Percentiles rank a stretch among this genome's conserved stretches.
Conservation (phyloP, 2,329 filamentous ascomycete species). For the Ceratocystis lukuohia region DNA sequence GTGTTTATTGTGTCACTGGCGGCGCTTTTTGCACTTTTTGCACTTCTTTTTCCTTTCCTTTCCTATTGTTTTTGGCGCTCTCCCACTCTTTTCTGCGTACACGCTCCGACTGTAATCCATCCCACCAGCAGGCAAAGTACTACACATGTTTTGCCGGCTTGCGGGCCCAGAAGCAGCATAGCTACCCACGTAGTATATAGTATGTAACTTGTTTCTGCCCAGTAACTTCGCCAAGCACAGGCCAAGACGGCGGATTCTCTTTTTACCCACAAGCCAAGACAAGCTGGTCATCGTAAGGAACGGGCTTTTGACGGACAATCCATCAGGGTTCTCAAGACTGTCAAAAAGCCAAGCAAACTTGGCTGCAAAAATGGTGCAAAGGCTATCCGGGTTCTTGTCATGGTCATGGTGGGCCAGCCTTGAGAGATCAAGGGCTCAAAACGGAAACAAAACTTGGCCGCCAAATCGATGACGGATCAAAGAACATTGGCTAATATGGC, state of each 20-base stretch:
- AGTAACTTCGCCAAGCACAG: not conserved
- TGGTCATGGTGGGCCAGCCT: not conserved
- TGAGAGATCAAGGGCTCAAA: not conserved
- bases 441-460: not conserved
- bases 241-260: conserved; percentile 5
- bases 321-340: conserved; percentile 3
- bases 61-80: not conserved
- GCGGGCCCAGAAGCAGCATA: not conserved
- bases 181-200: not conserved
- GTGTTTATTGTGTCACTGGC: not conserved
- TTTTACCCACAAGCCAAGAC: conserved; percentile 7
- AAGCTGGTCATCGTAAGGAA: not conserved
- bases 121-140: not conserved
- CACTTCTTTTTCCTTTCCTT: not conserved
- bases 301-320: conserved; percentile 6
- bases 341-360: conserved; percentile 4
- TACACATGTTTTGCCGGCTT: not conserved
- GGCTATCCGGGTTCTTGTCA: conserved; percentile 8
- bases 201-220: not conserved
- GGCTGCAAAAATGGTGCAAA: conserved; percentile 1
- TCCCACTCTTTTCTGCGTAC: not conserved
- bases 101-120: not conserved
- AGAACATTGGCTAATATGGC: not conserved
- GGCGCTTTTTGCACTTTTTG: not conserved
- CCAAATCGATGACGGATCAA: conserved; percentile 4